phyloP scores from a whole-genome alignment of 129 eudicot species.

The Artemisia annua region DNA sequence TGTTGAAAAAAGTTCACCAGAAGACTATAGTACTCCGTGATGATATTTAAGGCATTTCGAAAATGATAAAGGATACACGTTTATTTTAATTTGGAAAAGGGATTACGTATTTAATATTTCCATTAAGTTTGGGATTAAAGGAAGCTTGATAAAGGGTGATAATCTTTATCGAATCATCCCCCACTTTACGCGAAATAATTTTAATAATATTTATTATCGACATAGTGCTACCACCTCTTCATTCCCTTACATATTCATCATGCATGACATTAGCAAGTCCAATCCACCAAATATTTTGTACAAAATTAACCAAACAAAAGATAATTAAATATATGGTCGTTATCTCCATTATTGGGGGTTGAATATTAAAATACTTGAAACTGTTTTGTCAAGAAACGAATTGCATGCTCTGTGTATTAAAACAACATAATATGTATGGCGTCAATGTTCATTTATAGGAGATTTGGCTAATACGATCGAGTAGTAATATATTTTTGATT shows the following conservation, averaged over 20 bases:
- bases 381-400: neutral
- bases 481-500: too few relatives aligned
- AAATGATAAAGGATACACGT: too few relatives aligned
- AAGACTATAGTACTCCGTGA: too few relatives aligned
- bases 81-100: too few relatives aligned
- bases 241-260: constrained; percentile 29
- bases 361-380: constrained; percentile 12
- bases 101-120: neutral
- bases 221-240: constrained; percentile 24
- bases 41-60: too few relatives aligned
- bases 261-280: constrained; percentile 43
- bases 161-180: constrained; percentile 34
- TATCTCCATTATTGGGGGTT: constrained; percentile 36
- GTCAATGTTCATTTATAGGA: neutral
- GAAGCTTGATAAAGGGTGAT: neutral
- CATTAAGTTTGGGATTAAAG: constrained; percentile 8
- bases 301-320: neutral
- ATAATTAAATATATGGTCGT: constrained; percentile 22
- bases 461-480: too few relatives aligned
- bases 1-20: too few relatives aligned
- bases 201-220: neutral
- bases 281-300: constrained; percentile 21
- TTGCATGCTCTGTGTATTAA: neutral
- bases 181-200: constrained; percentile 29
- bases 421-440: constrained; percentile 20